Evolutionary conservation across 2,329 filamentous ascomycete genomes (phyloP), one percentile per base, ranked within the genome.

Genomic region (Ascochyta koolunga): DNA sequence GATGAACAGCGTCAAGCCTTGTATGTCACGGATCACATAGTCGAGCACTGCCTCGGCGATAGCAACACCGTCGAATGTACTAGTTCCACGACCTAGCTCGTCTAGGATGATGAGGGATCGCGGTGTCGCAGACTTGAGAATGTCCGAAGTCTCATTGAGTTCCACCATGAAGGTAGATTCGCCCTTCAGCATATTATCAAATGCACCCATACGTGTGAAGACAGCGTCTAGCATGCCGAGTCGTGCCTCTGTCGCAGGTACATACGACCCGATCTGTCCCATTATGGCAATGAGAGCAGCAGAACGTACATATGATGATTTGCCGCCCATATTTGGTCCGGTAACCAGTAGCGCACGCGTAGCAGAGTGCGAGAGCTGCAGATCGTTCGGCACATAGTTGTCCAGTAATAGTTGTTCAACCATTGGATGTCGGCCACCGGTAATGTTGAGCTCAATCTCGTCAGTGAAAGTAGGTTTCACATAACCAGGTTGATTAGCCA

Each of bases 81-180:
- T 91, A 0, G 95, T 99, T 45, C 95, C 95, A 49, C 95, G 85
- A 29, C 95, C 95, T 2, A 99, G 83, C 79, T 99, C 95, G 76
- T 99, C 95, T 5, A 99, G 85, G 38, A 99, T 91, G 58, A 99
- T 89, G 6, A 99, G 83, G 38, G 86, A 91, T 39, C 91, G 86
- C 0, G 90, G 86, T 0, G 92, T 95, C 0, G 93, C 95, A 67
- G 91, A 86, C 69, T 95, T 93, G 21, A 99, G 82, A 64, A 99
- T 97, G 56, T 92, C 87, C 1, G 89, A 87, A 1, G 95, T 98
- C 75, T 99, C 95, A 31, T 88, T 91, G 2, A 99, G 85, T 72
- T 99, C 95, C 49, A 99, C 93, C 92, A 98, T 97, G 78, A 99
- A 99, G 11, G 95, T 99, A 21, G 86, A 90, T 77, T 99, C 95